These are phyloP conservation scores for Barnettozyma vustinii DNA, from an alignment of 805 yeast genomes.

Conservation along the genomic window DNA sequence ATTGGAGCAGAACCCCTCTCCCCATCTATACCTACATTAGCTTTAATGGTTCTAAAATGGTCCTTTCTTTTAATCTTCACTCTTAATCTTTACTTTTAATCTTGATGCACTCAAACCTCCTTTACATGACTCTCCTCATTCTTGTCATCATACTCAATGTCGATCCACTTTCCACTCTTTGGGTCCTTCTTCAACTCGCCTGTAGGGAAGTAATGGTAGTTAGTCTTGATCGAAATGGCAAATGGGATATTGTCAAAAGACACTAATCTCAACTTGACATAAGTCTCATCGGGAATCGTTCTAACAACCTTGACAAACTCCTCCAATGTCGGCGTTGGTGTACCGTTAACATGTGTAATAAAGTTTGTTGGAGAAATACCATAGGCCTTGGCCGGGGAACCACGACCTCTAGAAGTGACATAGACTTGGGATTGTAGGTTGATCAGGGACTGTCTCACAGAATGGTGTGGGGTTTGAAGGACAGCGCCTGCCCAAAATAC, in stretches of 20 bases:
- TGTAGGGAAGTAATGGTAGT: constrained; percentile 84
- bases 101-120: constrained; percentile 13
- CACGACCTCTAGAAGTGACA: constrained; percentile 65
- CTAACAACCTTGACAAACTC: constrained; percentile 63
- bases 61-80: neutral
- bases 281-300: constrained; percentile 70
- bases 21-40: neutral
- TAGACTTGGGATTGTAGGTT: constrained; percentile 80
- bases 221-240: constrained; percentile 81
- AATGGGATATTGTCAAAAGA: constrained; percentile 83
- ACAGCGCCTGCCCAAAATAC: constrained; percentile 82
- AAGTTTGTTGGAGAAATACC: constrained; percentile 75
- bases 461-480: constrained; percentile 87
- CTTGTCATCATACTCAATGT: constrained; percentile 40
- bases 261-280: constrained; percentile 74
- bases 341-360: constrained; percentile 84
- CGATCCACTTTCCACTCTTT: constrained; percentile 47
- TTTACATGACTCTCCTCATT: constrained; percentile 24
- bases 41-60: neutral
- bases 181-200: constrained; percentile 48
- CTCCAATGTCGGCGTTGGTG: constrained; percentile 63
- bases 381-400: constrained; percentile 84
- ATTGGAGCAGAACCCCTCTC: too few relatives aligned
- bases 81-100: neutral
- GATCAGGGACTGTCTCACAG: constrained; percentile 79